Conservation (phyloP, 225 moss, liverwort and hornwort genomes). For the Pleurozium schreberi region DNA sequence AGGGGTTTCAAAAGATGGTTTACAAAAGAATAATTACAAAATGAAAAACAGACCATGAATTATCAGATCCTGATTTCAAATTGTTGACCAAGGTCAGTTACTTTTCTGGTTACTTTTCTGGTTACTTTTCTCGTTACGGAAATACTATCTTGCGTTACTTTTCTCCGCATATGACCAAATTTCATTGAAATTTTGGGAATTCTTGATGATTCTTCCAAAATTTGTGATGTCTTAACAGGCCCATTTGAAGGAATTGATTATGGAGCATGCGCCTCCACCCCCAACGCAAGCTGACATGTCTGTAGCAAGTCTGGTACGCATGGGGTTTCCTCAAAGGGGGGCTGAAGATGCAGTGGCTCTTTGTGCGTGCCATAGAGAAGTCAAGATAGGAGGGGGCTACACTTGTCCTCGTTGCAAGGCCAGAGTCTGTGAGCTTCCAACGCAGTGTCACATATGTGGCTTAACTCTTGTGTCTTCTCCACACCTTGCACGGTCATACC, state of each 20-base stretch:
- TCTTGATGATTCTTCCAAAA: not conserved
- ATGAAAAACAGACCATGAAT: not conserved
- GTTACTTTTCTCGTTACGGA: not conserved
- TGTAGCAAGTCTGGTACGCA: conserved; percentile 80
- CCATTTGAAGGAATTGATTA: conserved; percentile 80
- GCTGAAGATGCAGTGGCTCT: conserved; percentile 85
- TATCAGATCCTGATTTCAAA: not conserved
- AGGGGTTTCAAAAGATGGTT: not conserved
- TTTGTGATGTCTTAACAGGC: conserved; percentile 17
- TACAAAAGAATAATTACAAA: not conserved
- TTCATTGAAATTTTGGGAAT: not conserved
- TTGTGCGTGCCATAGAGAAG: conserved; percentile 92
- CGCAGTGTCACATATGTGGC: conserved; percentile 92
- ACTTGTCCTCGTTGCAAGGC: conserved; percentile 96
- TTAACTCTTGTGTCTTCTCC: conserved; percentile 93
- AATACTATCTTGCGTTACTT: not conserved
- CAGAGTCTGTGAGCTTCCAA: conserved; percentile 92
- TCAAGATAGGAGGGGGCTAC: conserved; percentile 93
- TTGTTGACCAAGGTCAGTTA: not conserved
- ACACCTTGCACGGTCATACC: conserved; percentile 92
- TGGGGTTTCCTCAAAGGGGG: conserved; percentile 93
- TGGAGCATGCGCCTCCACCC: conserved; percentile 97
- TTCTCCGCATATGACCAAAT: no score
- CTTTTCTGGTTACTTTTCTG: not conserved
- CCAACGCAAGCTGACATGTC: conserved; percentile 80